Conservation (phyloP, 345 rosid genomes). For the Rubroshorea leprosula region DNA sequence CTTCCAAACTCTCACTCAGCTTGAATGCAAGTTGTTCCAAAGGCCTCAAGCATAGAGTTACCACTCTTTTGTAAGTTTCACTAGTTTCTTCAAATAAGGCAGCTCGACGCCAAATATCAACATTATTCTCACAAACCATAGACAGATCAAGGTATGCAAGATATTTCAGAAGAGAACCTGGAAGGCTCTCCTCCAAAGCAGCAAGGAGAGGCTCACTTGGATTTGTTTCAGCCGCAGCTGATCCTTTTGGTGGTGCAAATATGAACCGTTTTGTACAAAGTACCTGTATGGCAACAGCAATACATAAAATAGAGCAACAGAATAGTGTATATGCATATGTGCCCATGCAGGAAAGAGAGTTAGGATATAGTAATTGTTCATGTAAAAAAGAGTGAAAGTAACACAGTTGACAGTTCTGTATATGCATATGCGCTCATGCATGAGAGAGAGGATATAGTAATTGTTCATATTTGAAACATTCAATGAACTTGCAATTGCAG, state of each 20-base stretch:
- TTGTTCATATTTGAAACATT: not conserved
- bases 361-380: not conserved
- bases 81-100: constrained; percentile 93
- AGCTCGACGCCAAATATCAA: constrained; percentile 90
- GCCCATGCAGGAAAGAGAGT: not conserved
- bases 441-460: too few species aligned
- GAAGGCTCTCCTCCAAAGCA: constrained; percentile 67
- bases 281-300: constrained; percentile 43
- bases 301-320: not conserved
- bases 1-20: constrained; percentile 52
- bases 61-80: constrained; percentile 82
- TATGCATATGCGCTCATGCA: too few species aligned
- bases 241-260: constrained; percentile 92
- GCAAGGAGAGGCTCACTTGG: constrained; percentile 91
- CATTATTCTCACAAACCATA: constrained; percentile 89
- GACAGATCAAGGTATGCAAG: constrained; percentile 94
- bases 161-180: constrained; percentile 66
- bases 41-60: constrained; percentile 70
- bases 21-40: constrained; percentile 69
- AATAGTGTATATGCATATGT: not conserved
- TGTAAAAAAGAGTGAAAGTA: too few species aligned
- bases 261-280: constrained; percentile 65
- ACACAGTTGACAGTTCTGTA: too few species aligned
- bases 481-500: not conserved
- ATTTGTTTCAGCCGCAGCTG: constrained; percentile 97